These are phyloP conservation scores for Stromatinia cepivora DNA, from an alignment of 2,329 filamentous ascomycete species.

Conservation along the genomic window DNA sequence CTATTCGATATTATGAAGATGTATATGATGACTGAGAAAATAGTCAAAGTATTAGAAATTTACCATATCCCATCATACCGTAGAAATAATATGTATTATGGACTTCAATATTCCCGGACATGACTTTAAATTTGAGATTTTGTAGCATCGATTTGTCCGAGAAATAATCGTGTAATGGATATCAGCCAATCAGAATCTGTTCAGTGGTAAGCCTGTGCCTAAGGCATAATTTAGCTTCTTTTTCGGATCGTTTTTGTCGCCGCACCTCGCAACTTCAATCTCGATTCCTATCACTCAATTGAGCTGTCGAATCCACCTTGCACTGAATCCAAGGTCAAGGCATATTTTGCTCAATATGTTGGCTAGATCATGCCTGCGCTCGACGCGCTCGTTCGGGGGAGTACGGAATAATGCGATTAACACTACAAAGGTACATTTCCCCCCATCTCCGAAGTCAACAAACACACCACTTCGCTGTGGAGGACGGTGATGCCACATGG, in stretches of 20 bases:
- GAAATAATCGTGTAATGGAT: constrained; percentile 19
- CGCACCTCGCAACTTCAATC: constrained; percentile 31
- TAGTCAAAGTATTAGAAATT: background rate
- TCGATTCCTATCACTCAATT: constrained; percentile 38
- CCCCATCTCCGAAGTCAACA: constrained; percentile 16
- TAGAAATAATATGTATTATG: background rate
- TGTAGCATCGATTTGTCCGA: constrained; percentile 1
- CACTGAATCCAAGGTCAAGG: constrained; percentile 39
- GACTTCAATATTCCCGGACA: background rate
- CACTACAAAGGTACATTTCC: constrained; percentile 69
- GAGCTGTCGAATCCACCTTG: constrained; percentile 34
- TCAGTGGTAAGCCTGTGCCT: constrained; percentile 23
- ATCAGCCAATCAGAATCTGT: constrained; percentile 19
- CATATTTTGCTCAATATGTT: constrained; percentile 67
- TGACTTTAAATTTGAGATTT: background rate
- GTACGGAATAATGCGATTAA: constrained; percentile 71
- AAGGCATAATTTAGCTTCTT: constrained; percentile 22
- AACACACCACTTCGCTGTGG: constrained; percentile 35
- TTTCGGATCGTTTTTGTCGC: constrained; percentile 24
- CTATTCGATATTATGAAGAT: background rate
- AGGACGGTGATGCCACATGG: background rate
- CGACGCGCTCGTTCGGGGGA: constrained; percentile 80
- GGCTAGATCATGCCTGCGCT: constrained; percentile 87
- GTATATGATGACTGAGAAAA: background rate
- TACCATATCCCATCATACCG: background rate